A percentile compares a stretch with the other conserved stretches of the same genome.
phyloP scores from a whole-genome alignment of 1,284 basidiomycete genomes.

The Erythrobasidium hasegawianum region DNA sequence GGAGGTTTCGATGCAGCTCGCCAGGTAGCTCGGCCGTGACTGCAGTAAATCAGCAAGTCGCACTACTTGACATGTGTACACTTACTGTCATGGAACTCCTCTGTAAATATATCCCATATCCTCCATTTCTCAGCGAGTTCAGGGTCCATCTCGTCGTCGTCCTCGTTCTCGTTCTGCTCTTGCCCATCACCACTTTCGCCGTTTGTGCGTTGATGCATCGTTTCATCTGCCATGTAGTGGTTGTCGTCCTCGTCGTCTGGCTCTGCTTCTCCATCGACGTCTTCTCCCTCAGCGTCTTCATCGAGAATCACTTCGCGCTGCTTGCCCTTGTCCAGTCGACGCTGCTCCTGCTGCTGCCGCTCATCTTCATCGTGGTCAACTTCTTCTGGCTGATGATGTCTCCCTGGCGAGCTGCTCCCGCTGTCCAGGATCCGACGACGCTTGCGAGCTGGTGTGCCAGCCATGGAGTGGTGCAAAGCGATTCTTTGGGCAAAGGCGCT shows the following conservation, averaged over 20 bases:
- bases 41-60: background rate
- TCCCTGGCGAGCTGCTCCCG: background rate
- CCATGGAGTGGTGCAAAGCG: background rate
- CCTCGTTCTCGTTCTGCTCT: background rate
- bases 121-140: conserved; percentile 37
- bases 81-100: conserved; percentile 44
- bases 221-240: conserved; percentile 6
- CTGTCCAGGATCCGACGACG: conserved; percentile 1
- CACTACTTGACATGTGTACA: too few relatives aligned
- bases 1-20: conserved; percentile 40
- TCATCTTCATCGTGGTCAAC: background rate
- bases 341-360: background rate
- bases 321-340: background rate
- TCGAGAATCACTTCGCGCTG: background rate
- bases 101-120: conserved; percentile 40
- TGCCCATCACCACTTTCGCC: background rate
- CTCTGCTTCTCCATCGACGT: conserved; percentile 6
- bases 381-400: background rate
- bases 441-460: background rate
- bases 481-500: too few relatives aligned
- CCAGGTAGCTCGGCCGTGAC: conserved; percentile 37
- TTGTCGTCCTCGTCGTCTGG: conserved; percentile 5
- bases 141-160: background rate
- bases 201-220: background rate
- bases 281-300: conserved; percentile 9